These are phyloP conservation scores for Nigrospora oryzae DNA, from an alignment of 2,329 filamentous ascomycete genomes.

Conservation along the genomic window DNA sequence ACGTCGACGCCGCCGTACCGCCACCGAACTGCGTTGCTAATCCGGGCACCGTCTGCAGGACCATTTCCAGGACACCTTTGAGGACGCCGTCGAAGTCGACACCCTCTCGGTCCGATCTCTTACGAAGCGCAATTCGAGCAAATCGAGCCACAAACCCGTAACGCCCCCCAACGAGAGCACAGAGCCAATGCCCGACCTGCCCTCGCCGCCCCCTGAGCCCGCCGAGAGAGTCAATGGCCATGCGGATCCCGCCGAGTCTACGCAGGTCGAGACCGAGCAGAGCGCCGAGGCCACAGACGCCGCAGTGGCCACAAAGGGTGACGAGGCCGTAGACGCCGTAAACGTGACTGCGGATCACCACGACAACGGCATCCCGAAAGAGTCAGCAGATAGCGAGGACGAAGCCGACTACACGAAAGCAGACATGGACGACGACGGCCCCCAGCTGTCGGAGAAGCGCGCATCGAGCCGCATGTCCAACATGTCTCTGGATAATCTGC, in stretches of 20 bases:
- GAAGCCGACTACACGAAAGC: neutral
- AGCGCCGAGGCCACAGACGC: too few relatives aligned
- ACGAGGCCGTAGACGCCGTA: neutral
- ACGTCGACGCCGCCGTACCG: neutral
- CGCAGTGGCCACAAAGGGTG: too few relatives aligned
- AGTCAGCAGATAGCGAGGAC: neutral
- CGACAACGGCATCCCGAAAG: neutral
- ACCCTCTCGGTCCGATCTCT: slow-evolving; percentile 56
- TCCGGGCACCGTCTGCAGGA: neutral
- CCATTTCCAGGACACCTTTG: slow-evolving; percentile 59
- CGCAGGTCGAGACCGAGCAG: too few relatives aligned
- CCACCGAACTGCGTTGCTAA: neutral
- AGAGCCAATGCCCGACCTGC: slow-evolving; percentile 1
- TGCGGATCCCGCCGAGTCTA: too few relatives aligned
- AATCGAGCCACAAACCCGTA: slow-evolving; percentile 20
- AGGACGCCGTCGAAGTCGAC: slow-evolving; percentile 62
- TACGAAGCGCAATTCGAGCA: slow-evolving; percentile 36
- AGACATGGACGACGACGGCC: slow-evolving; percentile 6
- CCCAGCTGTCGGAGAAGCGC: slow-evolving; percentile 17
- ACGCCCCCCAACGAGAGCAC: slow-evolving; percentile 6
- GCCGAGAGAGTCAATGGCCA: too few relatives aligned
- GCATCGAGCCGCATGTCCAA: slow-evolving; percentile 36
- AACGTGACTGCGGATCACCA: neutral
- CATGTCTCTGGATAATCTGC: slow-evolving; percentile 45
- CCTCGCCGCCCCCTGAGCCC: neutral